A percentile compares a stretch with the other conserved stretches of the same genome.
phyloP scores from a whole-genome alignment of 371 early-diverging fungal genomes.

The Mortierella sp. region DNA sequence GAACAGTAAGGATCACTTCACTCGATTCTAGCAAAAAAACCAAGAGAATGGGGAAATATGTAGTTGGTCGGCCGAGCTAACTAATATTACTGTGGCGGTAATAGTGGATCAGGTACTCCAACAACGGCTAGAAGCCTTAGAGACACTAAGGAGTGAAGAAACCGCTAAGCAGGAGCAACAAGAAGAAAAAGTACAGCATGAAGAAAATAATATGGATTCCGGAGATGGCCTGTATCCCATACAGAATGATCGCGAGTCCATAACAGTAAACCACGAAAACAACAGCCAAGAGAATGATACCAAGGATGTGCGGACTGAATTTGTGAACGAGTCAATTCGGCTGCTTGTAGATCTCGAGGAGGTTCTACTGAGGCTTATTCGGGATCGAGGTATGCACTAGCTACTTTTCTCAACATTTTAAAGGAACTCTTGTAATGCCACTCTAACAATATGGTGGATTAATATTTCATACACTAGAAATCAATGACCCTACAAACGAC shows the following conservation, averaged over 20 bases:
- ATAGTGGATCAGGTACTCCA: constrained; percentile 35
- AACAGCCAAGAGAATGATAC: background rate
- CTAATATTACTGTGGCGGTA: background rate
- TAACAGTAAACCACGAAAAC: background rate
- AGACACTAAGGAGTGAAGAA: background rate
- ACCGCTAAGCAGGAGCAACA: background rate
- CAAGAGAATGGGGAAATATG: background rate
- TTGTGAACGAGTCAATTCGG: constrained; percentile 30
- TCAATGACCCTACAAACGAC: constrained; percentile 40
- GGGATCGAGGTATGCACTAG: constrained; percentile 28
- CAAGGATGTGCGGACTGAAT: constrained; percentile 23
- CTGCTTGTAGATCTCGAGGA: constrained; percentile 30
- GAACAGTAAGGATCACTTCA: constrained; percentile 15
- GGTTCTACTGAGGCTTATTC: constrained; percentile 20
- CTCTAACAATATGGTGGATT: background rate
- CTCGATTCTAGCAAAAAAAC: too few species aligned
- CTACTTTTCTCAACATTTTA: too few species aligned
- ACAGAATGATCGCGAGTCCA: background rate
- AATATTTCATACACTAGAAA: constrained; percentile 20
- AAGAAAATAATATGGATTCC: background rate
- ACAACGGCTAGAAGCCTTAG: constrained; percentile 19
- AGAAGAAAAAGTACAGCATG: background rate
- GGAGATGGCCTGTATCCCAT: too few species aligned
- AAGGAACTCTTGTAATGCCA: too few species aligned
- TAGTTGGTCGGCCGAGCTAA: background rate